Conservation (phyloP, 2,329 filamentous ascomycete genomes). For the Stagonosporopsis vannaccii region DNA sequence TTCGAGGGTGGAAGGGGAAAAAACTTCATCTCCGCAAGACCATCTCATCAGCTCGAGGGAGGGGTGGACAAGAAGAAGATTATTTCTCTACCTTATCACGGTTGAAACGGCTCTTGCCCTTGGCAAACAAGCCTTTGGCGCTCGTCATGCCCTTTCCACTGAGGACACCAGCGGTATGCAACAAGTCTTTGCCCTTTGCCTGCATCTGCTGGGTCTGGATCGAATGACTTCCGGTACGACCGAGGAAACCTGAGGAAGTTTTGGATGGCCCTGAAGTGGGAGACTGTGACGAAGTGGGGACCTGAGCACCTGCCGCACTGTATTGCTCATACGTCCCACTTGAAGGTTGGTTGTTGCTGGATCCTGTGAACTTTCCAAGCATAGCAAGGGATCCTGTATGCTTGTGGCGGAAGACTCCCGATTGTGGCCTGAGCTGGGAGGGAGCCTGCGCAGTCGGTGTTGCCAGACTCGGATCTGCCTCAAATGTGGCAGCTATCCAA, state of each 20-base stretch:
- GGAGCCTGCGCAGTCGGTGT: conserved; percentile 24
- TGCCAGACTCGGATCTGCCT: conserved; percentile 61
- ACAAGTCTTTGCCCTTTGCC: conserved; percentile 84
- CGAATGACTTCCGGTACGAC: conserved; percentile 33
- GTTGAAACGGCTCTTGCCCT: conserved; percentile 84
- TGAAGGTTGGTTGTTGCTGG: conserved; percentile 26
- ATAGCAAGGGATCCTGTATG: conserved; percentile 46
- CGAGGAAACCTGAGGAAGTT: conserved; percentile 27
- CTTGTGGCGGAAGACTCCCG: conserved; percentile 45
- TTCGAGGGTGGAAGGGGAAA: conserved; percentile 7
- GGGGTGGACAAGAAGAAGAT: conserved; percentile 55
- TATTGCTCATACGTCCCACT: conserved; percentile 28
- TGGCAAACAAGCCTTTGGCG: conserved; percentile 89
- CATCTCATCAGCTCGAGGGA: conserved; percentile 17
- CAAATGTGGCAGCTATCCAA: conserved; percentile 62
- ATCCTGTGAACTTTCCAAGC: conserved; percentile 45
- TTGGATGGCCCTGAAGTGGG: conserved; percentile 28
- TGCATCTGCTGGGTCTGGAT: conserved; percentile 61
- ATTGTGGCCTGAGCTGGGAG: conserved; percentile 33
- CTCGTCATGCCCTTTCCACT: conserved; percentile 76
- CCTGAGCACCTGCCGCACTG: conserved; percentile 34
- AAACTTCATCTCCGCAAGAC: conserved; percentile 18
- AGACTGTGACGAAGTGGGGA: conserved; percentile 35
- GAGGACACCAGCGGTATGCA: conserved; percentile 79
- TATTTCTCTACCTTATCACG: conserved; percentile 86